A percentile compares a stretch with the other conserved stretches of the same genome.
These are phyloP conservation scores for Fragilaria crotonensis DNA, from an alignment of 108 stramenopile species.

Conservation along the genomic window DNA sequence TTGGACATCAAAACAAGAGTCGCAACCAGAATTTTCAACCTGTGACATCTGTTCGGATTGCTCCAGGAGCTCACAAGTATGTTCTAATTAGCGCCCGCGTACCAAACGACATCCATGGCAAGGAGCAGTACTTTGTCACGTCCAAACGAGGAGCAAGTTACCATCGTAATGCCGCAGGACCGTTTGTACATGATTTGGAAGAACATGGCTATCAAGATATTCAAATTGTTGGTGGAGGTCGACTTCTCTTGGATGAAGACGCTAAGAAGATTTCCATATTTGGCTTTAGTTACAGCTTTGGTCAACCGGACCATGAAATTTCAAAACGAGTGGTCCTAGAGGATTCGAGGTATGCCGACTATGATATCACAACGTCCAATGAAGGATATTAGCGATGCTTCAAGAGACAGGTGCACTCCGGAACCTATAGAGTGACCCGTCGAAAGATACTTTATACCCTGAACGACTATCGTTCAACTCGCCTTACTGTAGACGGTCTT, in stretches of 20 bases:
- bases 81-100: constrained; percentile 52
- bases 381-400: constrained; percentile 72
- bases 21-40: neutral
- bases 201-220: constrained; percentile 46
- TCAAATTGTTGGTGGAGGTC: constrained; percentile 66
- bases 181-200: constrained; percentile 48
- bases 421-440: too few relatives aligned
- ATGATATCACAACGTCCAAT: constrained; percentile 51
- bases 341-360: constrained; percentile 46
- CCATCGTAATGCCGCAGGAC: constrained; percentile 77
- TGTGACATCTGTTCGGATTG: constrained; percentile 60
- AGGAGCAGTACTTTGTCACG: constrained; percentile 44
- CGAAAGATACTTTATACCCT: too few relatives aligned
- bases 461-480: too few relatives aligned
- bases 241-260: constrained; percentile 39
- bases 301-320: constrained; percentile 61
- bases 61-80: constrained; percentile 74
- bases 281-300: constrained; percentile 79
- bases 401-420: too few relatives aligned
- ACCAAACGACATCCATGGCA: constrained; percentile 13
- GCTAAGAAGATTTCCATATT: constrained; percentile 54
- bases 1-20: neutral
- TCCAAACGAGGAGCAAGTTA: constrained; percentile 49
- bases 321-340: constrained; percentile 44
- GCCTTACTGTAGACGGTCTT: too few relatives aligned